These are phyloP conservation scores for Lepraria neglecta DNA, from an alignment of 495 filamentous ascomycete genomes.

Conservation along the genomic window DNA sequence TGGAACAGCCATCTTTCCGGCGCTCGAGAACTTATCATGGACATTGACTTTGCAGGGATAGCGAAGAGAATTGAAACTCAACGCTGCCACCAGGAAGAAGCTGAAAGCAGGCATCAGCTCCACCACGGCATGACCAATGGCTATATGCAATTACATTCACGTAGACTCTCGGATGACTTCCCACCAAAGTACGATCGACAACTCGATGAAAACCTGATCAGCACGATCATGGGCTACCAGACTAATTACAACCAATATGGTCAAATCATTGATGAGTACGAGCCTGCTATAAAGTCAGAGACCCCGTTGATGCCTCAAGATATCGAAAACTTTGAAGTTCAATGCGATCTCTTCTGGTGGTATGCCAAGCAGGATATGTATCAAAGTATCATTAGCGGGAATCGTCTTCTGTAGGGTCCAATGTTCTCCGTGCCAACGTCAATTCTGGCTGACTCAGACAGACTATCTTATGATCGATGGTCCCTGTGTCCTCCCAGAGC, in stretches of 20 bases:
- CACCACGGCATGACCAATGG: not conserved
- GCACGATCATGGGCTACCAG: constrained; percentile 39
- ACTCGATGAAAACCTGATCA: constrained; percentile 42
- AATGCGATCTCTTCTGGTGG: constrained; percentile 94
- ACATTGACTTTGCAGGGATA: constrained; percentile 70
- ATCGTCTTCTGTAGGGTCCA: constrained; percentile 67
- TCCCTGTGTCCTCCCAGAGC: constrained; percentile 78
- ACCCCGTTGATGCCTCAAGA: constrained; percentile 59
- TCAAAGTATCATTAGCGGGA: constrained; percentile 84
- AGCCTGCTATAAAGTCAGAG: constrained; percentile 27
- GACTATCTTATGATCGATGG: constrained; percentile 75
- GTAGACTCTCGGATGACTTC: constrained; percentile 22
- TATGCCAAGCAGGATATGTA: constrained; percentile 88
- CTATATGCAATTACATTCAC: constrained; percentile 15
- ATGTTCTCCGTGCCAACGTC: not conserved
- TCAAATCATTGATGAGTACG: constrained; percentile 32
- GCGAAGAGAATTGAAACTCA: constrained; percentile 61
- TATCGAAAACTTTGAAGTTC: constrained; percentile 68
- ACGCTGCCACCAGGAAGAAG: constrained; percentile 23
- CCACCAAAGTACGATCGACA: constrained; percentile 40
- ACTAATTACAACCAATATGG: constrained; percentile 45
- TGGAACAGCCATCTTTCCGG: constrained; percentile 91
- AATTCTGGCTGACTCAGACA: constrained; percentile 35
- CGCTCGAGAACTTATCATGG: constrained; percentile 71
- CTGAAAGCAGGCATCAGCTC: constrained; percentile 9